A percentile compares a stretch with the other conserved stretches of the same genome.
Evolutionary conservation across 2,329 filamentous ascomycete genomes (phyloP).

Genomic region (Elsinoe perseae): DNA sequence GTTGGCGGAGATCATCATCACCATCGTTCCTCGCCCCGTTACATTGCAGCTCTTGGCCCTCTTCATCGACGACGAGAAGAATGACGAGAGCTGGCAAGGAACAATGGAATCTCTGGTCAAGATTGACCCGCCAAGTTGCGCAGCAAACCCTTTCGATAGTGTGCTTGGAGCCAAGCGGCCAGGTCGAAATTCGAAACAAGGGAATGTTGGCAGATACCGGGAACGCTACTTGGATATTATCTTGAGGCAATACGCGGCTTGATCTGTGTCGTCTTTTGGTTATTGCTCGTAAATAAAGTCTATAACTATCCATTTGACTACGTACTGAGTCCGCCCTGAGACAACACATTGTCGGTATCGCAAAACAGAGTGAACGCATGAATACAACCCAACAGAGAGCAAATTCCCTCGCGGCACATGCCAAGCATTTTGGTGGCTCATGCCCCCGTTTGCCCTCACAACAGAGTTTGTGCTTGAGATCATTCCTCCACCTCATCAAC

Average conservation of each 20-base stretch:
- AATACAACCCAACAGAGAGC: neutral
- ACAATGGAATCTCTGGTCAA: neutral
- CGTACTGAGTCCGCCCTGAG: too few species aligned
- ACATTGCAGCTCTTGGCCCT: neutral
- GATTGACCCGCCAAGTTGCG: constrained; percentile 3
- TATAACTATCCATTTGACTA: too few species aligned
- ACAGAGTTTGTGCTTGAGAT: neutral
- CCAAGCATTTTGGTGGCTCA: neutral
- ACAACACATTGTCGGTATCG: too few species aligned
- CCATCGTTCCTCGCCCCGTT: neutral
- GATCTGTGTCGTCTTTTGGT: neutral
- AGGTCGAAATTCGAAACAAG: constrained; percentile 1
- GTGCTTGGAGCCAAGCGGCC: constrained; percentile 7
- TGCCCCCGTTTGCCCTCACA: neutral
- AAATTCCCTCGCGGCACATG: neutral
- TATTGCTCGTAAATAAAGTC: neutral
- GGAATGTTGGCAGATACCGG: neutral
- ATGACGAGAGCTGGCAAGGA: neutral
- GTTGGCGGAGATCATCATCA: neutral
- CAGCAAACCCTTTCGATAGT: constrained; percentile 3
- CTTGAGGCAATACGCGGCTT: neutral
- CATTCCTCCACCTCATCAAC: neutral
- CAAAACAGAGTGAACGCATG: too few species aligned
- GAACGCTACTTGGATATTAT: too few species aligned
- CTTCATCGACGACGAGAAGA: neutral